A percentile compares a stretch with the other conserved stretches of the same genome.
These are phyloP conservation scores for Monosporascus sp. DNA, from an alignment of 2,329 filamentous ascomycete species.

Conservation along the genomic window DNA sequence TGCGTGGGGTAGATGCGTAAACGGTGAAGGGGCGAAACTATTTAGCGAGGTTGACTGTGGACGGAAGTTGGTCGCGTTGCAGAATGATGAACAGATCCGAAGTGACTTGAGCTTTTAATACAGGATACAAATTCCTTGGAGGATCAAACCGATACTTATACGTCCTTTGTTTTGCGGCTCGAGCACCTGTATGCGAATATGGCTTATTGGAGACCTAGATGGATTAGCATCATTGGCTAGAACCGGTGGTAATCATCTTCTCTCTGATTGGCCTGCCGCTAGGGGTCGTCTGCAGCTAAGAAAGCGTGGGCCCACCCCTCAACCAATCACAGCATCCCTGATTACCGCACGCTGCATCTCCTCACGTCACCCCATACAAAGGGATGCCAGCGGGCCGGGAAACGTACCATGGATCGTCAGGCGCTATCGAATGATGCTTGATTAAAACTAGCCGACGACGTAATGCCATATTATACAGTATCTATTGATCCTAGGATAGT, in stretches of 20 bases:
- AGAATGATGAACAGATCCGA: neutral
- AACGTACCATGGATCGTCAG: too few species aligned
- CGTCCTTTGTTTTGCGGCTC: neutral
- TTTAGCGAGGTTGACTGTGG: neutral
- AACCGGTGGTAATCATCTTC: slow-evolving; percentile 13
- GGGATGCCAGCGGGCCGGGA: too few species aligned
- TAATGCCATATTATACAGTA: too few species aligned
- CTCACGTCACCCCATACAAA: too few species aligned
- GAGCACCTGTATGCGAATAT: neutral
- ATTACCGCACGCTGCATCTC: slow-evolving; percentile 4
- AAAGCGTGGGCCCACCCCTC: neutral
- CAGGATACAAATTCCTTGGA: neutral
- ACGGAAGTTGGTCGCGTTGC: neutral
- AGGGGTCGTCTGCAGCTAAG: neutral
- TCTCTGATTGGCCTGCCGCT: slow-evolving; percentile 7
- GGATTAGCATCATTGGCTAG: slow-evolving; percentile 11
- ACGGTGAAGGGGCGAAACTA: neutral
- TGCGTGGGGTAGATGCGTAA: slow-evolving; percentile 2
- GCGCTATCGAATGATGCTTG: too few species aligned
- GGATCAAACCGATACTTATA: slow-evolving; percentile 4
- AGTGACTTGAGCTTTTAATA: neutral
- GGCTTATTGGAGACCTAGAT: neutral
- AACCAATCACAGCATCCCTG: slow-evolving; percentile 10
- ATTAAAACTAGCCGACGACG: too few species aligned
- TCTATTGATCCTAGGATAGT: too few species aligned